Evolutionary conservation across 371 early-diverging fungal species (phyloP).

Genomic region (Mortierella sp.): DNA sequence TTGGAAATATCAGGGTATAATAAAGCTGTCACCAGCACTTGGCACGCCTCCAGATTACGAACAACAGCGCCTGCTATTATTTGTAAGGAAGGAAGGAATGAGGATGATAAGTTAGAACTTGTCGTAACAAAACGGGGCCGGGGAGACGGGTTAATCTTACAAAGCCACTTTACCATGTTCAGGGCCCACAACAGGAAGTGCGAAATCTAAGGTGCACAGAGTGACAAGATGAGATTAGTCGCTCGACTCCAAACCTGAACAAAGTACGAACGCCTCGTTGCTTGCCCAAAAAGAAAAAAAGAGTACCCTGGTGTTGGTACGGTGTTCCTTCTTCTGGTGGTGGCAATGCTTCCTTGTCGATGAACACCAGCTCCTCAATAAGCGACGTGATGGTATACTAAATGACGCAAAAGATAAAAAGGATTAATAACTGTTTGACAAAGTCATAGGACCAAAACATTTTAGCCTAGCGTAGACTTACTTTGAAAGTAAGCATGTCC

Average conservation of each 20-base stretch:
- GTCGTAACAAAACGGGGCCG: background rate
- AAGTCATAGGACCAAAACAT: background rate
- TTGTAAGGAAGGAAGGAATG: background rate
- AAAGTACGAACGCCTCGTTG: background rate
- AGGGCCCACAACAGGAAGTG: conserved; percentile 58
- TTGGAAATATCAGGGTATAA: conserved; percentile 58
- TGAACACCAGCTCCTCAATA: conserved; percentile 63
- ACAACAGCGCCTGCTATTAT: conserved; percentile 56
- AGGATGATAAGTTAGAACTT: background rate
- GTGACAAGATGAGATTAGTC: background rate
- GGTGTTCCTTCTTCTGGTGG: conserved; percentile 70
- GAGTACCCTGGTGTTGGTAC: conserved; percentile 70
- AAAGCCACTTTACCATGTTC: conserved; percentile 50
- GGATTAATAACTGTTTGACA: background rate
- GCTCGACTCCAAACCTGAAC: background rate
- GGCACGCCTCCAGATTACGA: conserved; percentile 65
- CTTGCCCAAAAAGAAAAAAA: background rate
- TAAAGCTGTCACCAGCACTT: conserved; percentile 61
- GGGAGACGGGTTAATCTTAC: background rate
- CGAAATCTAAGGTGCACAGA: conserved; percentile 44
- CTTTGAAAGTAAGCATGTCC: conserved; percentile 60
- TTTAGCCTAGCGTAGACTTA: background rate
- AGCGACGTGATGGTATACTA: conserved; percentile 64
- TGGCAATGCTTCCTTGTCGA: conserved; percentile 64
- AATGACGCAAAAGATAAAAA: background rate